Base-by-base conservation (phyloP, 2,329 filamentous ascomycete species). In the Calonectria naviculata region DNA sequence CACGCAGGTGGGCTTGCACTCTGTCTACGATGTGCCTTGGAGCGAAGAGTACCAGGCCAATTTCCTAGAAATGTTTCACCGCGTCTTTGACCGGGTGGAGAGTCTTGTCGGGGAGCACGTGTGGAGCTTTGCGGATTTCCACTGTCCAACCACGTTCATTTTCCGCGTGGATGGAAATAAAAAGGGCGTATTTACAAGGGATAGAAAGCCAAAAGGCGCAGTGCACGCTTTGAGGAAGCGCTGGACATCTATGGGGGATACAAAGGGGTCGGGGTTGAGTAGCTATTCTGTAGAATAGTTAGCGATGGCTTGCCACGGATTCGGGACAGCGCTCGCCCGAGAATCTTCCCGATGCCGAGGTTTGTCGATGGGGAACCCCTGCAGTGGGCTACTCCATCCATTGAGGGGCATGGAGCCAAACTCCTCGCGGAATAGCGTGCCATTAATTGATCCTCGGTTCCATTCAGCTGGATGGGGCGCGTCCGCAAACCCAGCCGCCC, bases 61-160 rank as follows among this genome's bases (percentile, higher is more conserved):
- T 4, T 21, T 75, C 3, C 15, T 74, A 3, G 71, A 74, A 36
- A 73, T 75, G 72, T 75, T 42, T 3, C 71, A 74, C 28, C 65
- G 61, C 3, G 73, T 74, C 1, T 74, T 75, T 65, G 68, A 75
- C 31, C 47, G 65, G 7, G 71, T 75, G 3, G 66, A 74, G 9
- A 61, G 71, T n/a, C 65, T 75, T 5, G 68, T 71, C 1, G 68
- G 72, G 24, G 73, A 75, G 44, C 71, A 75, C 5, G 72, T 75
- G 1, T 75, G 71, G 73, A 74, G 71, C 19, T 75, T 75, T 42
- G 73, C 73, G 5, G 73, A 75, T 60, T 75, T 75, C 6, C 72
- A 74, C 24, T 65, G 62, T 0, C 62, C 67, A 1, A 70, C 64
- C 5, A 69, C 9, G 1, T 71, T 70, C 5, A 73, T 74, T 21